phyloP scores from a whole-genome alignment of 768 basidiomycete species.

The Mycena capillaripes region DNA sequence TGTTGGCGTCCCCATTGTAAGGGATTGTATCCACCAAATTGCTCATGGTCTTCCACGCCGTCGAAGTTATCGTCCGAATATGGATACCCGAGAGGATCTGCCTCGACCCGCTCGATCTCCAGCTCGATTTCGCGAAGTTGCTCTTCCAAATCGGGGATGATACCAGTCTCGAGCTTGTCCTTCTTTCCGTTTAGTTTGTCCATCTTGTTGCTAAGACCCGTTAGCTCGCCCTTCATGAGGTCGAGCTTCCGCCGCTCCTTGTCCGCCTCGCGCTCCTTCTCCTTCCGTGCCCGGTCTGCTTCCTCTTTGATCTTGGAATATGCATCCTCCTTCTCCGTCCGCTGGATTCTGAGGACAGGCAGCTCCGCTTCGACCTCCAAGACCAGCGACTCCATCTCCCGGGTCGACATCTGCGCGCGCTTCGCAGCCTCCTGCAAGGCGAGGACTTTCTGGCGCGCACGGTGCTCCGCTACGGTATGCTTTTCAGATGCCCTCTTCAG shows the following conservation, averaged over 20 bases:
- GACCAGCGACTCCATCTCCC: constrained; percentile 60
- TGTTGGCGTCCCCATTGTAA: constrained; percentile 22
- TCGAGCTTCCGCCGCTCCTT: constrained; percentile 69
- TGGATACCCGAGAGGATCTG: constrained; percentile 33
- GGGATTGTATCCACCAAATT: neutral
- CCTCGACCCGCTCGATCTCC: constrained; percentile 67
- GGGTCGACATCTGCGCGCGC: constrained; percentile 73
- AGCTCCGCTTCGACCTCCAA: constrained; percentile 61
- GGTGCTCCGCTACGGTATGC: constrained; percentile 76
- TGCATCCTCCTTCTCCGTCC: constrained; percentile 57
- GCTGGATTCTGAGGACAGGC: constrained; percentile 55
- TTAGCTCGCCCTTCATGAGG: constrained; percentile 69
- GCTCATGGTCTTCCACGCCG: constrained; percentile 20
- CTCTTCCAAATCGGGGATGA: constrained; percentile 77
- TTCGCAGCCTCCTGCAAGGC: constrained; percentile 92
- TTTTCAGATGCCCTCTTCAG: constrained; percentile 90
- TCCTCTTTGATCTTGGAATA: constrained; percentile 61
- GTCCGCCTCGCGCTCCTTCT: constrained; percentile 64
- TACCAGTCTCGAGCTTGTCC: constrained; percentile 73
- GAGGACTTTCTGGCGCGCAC: constrained; percentile 88
- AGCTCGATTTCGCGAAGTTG: constrained; percentile 70
- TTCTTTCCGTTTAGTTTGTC: constrained; percentile 77
- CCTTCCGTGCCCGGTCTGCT: constrained; percentile 59
- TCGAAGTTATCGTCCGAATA: constrained; percentile 45
- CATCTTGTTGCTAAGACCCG: constrained; percentile 67